Evolutionary conservation across 805 yeast genomes (phyloP).

Genomic region (Pichia rugopelliculosa): DNA sequence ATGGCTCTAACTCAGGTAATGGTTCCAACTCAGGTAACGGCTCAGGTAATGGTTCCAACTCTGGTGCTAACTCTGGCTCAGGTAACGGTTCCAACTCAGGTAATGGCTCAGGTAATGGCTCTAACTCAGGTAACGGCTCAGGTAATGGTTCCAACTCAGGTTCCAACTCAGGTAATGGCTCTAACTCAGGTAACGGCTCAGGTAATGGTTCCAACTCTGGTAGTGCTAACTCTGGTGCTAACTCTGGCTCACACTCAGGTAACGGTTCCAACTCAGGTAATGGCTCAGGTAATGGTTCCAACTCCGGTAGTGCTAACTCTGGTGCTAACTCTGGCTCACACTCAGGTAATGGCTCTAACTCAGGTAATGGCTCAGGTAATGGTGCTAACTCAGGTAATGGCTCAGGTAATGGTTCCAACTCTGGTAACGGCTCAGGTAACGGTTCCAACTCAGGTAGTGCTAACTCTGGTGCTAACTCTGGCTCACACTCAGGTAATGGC

Average conservation of each 20-base stretch:
- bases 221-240: background rate
- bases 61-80: background rate
- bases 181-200: no score
- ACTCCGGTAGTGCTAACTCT: background rate
- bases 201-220: conserved; percentile 1
- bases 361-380: no score
- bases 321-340: background rate
- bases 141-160: no score
- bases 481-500: background rate
- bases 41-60: background rate
- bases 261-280: background rate
- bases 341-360: no score
- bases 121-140: no score
- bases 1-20: no score
- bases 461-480: no score
- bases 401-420: no score
- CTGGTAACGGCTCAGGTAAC: background rate
- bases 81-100: background rate
- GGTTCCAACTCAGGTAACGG: background rate
- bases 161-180: no score
- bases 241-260: background rate
- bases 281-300: background rate
- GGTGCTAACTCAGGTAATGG: no score
- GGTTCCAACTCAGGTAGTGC: background rate
- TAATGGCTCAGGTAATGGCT: background rate